A percentile compares a stretch with the other conserved stretches of the same genome.
Evolutionary conservation across 176 grass and related monocot species (phyloP).

Genomic region (Ampelocalamus luodianensis): DNA sequence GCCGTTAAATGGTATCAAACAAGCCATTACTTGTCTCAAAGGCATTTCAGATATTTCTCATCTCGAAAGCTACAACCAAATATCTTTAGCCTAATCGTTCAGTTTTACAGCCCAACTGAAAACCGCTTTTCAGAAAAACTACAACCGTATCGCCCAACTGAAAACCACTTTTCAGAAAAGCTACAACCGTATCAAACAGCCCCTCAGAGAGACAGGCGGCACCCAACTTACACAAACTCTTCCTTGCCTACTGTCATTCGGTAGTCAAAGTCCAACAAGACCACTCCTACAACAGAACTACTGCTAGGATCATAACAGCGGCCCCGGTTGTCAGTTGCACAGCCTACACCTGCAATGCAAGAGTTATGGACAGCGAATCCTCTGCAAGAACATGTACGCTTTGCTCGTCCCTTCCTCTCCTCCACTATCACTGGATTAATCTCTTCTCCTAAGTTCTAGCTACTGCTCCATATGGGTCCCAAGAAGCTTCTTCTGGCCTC

Average conservation of each 20-base stretch:
- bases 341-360: not conserved
- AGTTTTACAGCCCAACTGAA: too few species aligned
- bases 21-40: too few species aligned
- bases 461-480: constrained; percentile 38
- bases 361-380: not conserved
- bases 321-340: not conserved
- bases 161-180: too few species aligned
- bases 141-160: too few species aligned
- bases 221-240: not conserved
- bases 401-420: constrained; percentile 39
- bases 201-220: not conserved
- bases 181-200: too few species aligned
- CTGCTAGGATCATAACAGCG: not conserved
- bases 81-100: too few species aligned
- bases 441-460: not conserved
- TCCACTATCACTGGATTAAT: constrained; percentile 15
- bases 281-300: not conserved
- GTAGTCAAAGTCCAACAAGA: not conserved
- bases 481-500: constrained; percentile 32
- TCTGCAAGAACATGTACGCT: not conserved
- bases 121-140: too few species aligned
- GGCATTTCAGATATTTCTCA: too few species aligned
- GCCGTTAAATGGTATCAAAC: too few species aligned
- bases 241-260: not conserved
- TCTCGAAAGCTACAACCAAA: too few species aligned